phyloP scores from a whole-genome alignment of 2,329 filamentous ascomycete genomes.

The Phaeomoniella chlamydospora region DNA sequence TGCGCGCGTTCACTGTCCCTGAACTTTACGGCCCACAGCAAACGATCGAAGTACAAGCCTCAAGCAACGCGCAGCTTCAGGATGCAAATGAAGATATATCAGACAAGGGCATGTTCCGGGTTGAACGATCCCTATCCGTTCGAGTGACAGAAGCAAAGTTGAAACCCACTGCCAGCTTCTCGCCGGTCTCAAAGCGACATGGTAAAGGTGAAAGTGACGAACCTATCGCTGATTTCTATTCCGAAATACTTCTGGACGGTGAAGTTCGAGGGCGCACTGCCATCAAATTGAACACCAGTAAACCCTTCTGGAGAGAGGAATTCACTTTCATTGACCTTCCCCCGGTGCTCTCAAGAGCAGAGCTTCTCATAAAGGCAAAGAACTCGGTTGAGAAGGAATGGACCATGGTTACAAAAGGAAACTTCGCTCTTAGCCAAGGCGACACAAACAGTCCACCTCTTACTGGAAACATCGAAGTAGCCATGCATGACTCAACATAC shows the following conservation, averaged over 20 bases:
- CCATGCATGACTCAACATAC: slow-evolving; percentile 29
- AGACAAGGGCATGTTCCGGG: slow-evolving; percentile 48
- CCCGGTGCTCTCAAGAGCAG: slow-evolving; percentile 29
- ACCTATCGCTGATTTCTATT: slow-evolving; percentile 25
- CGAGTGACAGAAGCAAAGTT: slow-evolving; percentile 50
- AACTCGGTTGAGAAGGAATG: slow-evolving; percentile 34
- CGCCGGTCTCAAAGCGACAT: slow-evolving; percentile 14
- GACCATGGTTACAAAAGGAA: slow-evolving; percentile 29
- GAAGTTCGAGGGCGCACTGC: slow-evolving; percentile 33
- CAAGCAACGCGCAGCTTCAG: slow-evolving; percentile 17
- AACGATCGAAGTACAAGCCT: slow-evolving; percentile 23
- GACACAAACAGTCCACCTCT: slow-evolving; percentile 24
- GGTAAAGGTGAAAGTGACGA: slow-evolving; percentile 1
- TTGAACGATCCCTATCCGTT: slow-evolving; percentile 46
- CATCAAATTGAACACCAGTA: slow-evolving; percentile 28
- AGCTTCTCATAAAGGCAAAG: slow-evolving; percentile 29
- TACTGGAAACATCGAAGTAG: slow-evolving; percentile 30
- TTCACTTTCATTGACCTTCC: slow-evolving; percentile 32
- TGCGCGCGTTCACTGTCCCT: slow-evolving; percentile 82
- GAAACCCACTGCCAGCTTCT: slow-evolving; percentile 19
- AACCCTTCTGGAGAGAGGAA: slow-evolving; percentile 35
- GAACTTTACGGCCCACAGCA: slow-evolving; percentile 67
- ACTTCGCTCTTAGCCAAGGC: slow-evolving; percentile 24
- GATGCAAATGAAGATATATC: slow-evolving; percentile 16
- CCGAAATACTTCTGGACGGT: slow-evolving; percentile 32